These are phyloP conservation scores for Xylona heveae DNA, from an alignment of 495 filamentous ascomycete species.

Conservation along the genomic window DNA sequence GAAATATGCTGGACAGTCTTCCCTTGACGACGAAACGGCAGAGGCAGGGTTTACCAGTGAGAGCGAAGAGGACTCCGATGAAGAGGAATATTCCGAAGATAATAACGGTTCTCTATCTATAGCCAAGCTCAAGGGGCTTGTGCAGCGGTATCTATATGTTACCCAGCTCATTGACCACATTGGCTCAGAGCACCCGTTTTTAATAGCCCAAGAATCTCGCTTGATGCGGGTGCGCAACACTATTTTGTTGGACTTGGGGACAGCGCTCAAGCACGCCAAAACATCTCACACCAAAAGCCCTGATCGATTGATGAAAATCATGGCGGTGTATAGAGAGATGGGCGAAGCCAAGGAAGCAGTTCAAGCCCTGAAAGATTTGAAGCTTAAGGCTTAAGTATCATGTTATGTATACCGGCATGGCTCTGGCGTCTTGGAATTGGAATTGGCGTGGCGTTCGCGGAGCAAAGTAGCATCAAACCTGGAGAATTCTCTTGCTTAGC, in stretches of 20 bases:
- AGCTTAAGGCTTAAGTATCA: no score
- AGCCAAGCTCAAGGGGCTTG: slow-evolving; percentile 31
- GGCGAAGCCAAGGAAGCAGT: slow-evolving; percentile 49
- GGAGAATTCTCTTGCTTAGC: no score
- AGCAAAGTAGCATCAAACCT: no score
- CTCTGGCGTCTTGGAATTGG: no score
- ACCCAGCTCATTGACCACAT: slow-evolving; percentile 26
- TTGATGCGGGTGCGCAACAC: slow-evolving; percentile 46
- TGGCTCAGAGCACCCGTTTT: slow-evolving; percentile 39
- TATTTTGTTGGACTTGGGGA: slow-evolving; percentile 61
- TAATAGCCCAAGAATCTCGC: slow-evolving; percentile 32
- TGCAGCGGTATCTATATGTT: slow-evolving; percentile 33
- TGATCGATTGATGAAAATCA: slow-evolving; percentile 39
- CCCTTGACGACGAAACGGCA: slow-evolving; percentile 14
- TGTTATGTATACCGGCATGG: no score
- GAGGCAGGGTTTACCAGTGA: slow-evolving; percentile 15
- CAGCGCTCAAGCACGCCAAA: slow-evolving; percentile 53
- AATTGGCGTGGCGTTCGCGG: no score
- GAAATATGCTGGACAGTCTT: no score
- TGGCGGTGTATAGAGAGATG: slow-evolving; percentile 59
- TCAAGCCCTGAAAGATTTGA: slow-evolving; percentile 29
- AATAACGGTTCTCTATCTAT: slow-evolving; percentile 25
- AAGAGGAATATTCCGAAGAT: slow-evolving; percentile 13
- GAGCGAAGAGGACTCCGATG: slow-evolving; percentile 26
- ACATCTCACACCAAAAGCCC: no score